Base-by-base conservation (phyloP, 2,329 filamentous ascomycete species). In the Aureobasidium namibiae region DNA sequence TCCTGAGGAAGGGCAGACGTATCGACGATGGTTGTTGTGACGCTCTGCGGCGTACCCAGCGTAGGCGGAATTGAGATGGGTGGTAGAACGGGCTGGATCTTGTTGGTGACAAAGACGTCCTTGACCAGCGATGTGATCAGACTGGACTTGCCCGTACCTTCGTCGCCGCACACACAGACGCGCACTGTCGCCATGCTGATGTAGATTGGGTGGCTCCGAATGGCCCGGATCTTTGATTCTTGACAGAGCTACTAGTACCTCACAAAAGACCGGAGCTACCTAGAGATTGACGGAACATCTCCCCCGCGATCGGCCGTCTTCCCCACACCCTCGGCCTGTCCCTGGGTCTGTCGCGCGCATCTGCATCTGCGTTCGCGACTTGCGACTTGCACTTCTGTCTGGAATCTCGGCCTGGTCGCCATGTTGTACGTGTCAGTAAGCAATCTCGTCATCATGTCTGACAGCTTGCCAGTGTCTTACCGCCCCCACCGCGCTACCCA, bases 11-110 rank as follows among this genome's bases (percentile, higher is more conserved):
- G 83, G 38, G 94, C 91, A 2, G 92, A 97, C 33, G 94, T 99
- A 74, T 99, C 94, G 77, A 99, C 90, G 67, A 99, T 92, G 65
- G 90, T 96, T 13, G 94, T 99, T 50, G 91, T 95, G 70, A 97
- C 90, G 80, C 96, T 96, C 68, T 97, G 92, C 49, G 92, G 92
- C 6, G 92, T 96, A 61, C 90, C 91, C 65, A 96, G 88, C 67
- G 87, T 92, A 23, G 92, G 92, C 41, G 92, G 92, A 38, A 99
- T 91, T 26, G 92, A 96, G 65, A 99, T 95, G 71, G 92, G 90
- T 23, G 94, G 94, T 10, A 99, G 85, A 62, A 97, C 88, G 14
- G 92, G 83, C 72, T 96, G 92, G 69, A 99, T 96, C 77, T 95
- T 96, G 75, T 89, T 90, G 64, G 88, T 90, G 67, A 97, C 89